phyloP scores from a whole-genome alignment of 1,139 yeast genomes.

The Nematodospora anomalae region DNA sequence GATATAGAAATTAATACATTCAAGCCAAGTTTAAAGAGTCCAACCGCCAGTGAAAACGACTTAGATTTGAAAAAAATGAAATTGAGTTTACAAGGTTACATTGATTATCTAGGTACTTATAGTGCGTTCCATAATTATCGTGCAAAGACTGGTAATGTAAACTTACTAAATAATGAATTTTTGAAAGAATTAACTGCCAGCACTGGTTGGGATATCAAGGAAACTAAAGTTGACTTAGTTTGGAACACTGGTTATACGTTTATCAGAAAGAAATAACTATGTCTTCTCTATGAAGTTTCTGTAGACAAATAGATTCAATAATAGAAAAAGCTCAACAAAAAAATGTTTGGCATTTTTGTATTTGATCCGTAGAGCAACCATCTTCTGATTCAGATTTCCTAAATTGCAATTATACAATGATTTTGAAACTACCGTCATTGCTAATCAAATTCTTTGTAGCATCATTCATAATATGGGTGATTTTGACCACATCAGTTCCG shows the following conservation, averaged over 20 bases:
- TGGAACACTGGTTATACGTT: slow-evolving; percentile 46
- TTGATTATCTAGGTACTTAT: slow-evolving; percentile 37
- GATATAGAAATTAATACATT: slow-evolving; percentile 30
- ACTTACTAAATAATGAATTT: slow-evolving; percentile 22
- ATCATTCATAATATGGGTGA: slow-evolving; percentile 39
- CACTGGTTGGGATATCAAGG: slow-evolving; percentile 32
- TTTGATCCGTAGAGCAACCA: neutral
- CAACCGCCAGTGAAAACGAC: slow-evolving; percentile 22
- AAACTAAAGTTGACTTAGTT: slow-evolving; percentile 33
- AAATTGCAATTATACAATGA: slow-evolving; percentile 8
- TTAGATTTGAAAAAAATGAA: slow-evolving; percentile 25
- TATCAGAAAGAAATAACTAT: slow-evolving; percentile 20
- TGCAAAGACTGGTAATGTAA: slow-evolving; percentile 29
- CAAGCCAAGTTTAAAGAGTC: slow-evolving; percentile 20
- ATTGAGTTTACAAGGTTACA: slow-evolving; percentile 25
- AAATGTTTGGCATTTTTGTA: neutral
- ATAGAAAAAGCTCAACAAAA: neutral
- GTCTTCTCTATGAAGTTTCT: too few species aligned
- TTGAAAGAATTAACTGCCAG: slow-evolving; percentile 25
- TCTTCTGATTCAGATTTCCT: neutral
- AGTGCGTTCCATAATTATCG: slow-evolving; percentile 39
- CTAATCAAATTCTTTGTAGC: slow-evolving; percentile 17
- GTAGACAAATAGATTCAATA: neutral
- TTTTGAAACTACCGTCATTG: slow-evolving; percentile 18
- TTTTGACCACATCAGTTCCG: slow-evolving; percentile 43